phyloP scores from a whole-genome alignment of 2,329 filamentous ascomycete genomes.

The Cephalotrichum gorgonifer region DNA sequence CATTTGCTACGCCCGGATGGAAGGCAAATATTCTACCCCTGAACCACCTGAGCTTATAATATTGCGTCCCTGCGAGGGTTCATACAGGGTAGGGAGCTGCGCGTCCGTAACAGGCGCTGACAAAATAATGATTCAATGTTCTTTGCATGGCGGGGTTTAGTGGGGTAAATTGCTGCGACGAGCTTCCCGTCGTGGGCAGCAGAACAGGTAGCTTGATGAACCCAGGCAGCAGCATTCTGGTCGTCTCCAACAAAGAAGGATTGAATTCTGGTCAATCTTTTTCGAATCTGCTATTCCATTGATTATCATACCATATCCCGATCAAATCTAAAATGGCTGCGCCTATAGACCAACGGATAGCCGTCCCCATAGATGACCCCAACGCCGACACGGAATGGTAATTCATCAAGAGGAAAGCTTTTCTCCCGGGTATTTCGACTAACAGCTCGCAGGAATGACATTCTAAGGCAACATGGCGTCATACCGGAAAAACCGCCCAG shows the following conservation, averaged over 20 bases:
- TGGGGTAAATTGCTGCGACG: background rate
- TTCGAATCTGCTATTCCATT: background rate
- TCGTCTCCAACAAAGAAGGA: background rate
- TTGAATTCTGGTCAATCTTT: background rate
- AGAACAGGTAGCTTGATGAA: background rate
- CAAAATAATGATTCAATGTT: background rate
- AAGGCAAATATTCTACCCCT: constrained; percentile 6
- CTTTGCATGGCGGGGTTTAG: background rate
- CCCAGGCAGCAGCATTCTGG: background rate
- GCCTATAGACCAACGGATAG: constrained; percentile 52
- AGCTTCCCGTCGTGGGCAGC: background rate
- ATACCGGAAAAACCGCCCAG: constrained; percentile 98
- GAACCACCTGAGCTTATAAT: constrained; percentile 3
- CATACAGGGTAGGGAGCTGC: background rate
- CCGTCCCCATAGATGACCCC: constrained; percentile 84
- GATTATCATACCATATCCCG: background rate
- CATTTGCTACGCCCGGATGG: constrained; percentile 4
- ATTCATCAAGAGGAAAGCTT: constrained; percentile 7
- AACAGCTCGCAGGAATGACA: constrained; percentile 69
- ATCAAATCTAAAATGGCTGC: constrained; percentile 41
- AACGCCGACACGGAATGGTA: constrained; percentile 98
- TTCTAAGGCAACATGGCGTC: constrained; percentile 88
- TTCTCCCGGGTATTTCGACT: background rate
- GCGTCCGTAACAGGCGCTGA: background rate
- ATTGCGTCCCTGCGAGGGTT: background rate